These are phyloP conservation scores for Auricularia heimuer DNA, from an alignment of 768 basidiomycete genomes.

Conservation along the genomic window DNA sequence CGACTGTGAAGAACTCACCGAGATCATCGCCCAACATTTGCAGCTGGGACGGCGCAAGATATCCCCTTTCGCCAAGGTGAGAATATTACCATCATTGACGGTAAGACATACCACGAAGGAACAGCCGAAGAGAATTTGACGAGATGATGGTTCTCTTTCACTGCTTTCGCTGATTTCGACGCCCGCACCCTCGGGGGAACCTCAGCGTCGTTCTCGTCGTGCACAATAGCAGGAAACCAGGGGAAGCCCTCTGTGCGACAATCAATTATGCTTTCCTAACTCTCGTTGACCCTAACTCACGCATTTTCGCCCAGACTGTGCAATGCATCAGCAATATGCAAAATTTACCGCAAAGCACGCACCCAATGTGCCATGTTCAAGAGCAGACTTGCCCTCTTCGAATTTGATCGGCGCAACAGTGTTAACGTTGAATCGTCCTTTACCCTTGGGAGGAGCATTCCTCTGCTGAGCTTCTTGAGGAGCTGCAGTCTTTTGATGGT, in stretches of 20 bases:
- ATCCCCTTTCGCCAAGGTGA: slow-evolving; percentile 39
- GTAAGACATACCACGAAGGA: slow-evolving; percentile 44
- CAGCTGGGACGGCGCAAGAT: slow-evolving; percentile 46
- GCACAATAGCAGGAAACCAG: slow-evolving; percentile 82
- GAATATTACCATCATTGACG: neutral
- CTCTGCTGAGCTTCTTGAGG: neutral
- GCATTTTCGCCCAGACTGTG: slow-evolving; percentile 77
- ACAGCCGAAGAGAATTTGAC: slow-evolving; percentile 73
- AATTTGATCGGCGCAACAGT: neutral
- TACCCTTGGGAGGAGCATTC: neutral
- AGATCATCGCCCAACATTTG: slow-evolving; percentile 57
- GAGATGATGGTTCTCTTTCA: slow-evolving; percentile 42
- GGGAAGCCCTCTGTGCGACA: slow-evolving; percentile 27
- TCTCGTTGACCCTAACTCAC: slow-evolving; percentile 27
- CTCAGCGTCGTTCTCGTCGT: slow-evolving; percentile 44
- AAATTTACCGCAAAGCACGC: slow-evolving; percentile 14
- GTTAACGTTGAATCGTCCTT: neutral
- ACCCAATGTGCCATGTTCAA: slow-evolving; percentile 54
- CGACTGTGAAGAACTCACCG: slow-evolving; percentile 34
- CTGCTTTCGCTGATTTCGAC: slow-evolving; percentile 22
- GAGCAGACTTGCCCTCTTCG: slow-evolving; percentile 3
- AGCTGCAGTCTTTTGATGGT: neutral
- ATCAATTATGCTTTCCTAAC: too few species aligned
- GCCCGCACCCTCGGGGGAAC: slow-evolving; percentile 41
- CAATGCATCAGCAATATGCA: slow-evolving; percentile 4